Percentiles rank a stretch among this genome's conserved stretches.
These are phyloP conservation scores for Athelia sp. DNA, from an alignment of 1,284 basidiomycete genomes.

Conservation along the genomic window DNA sequence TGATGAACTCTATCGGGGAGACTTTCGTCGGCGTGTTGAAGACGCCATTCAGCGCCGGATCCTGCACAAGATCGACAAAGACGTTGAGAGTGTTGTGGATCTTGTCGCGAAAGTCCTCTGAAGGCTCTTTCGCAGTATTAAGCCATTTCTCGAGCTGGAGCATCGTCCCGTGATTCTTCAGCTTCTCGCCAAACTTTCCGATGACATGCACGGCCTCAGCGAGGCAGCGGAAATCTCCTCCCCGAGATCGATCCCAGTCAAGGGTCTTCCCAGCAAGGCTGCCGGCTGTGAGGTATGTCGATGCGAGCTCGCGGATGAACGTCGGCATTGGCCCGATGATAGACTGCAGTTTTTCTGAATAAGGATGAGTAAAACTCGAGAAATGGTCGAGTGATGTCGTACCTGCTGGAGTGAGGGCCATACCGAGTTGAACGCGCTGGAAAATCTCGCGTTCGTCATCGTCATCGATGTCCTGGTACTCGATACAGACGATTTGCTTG, in stretches of 20 bases:
- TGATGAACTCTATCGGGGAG: conserved; percentile 60
- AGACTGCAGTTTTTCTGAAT: conserved; percentile 62
- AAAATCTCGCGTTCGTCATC: conserved; percentile 72
- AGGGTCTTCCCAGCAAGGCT: conserved; percentile 35
- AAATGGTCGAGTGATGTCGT: too few relatives aligned
- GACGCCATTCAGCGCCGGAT: conserved; percentile 21
- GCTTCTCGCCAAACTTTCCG: conserved; percentile 32
- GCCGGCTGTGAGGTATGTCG: conserved; percentile 36
- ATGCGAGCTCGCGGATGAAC: conserved; percentile 48
- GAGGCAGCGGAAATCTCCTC: conserved; percentile 59
- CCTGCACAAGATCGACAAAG: conserved; percentile 36
- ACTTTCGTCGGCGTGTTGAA: conserved; percentile 40
- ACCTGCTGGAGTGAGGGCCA: conserved; percentile 71
- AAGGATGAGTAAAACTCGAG: too few relatives aligned
- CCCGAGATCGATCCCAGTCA: conserved; percentile 57
- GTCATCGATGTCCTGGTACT: conserved; percentile 59
- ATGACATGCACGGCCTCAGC: conserved; percentile 49
- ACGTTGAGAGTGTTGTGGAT: conserved; percentile 38
- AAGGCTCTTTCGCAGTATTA: conserved; percentile 20
- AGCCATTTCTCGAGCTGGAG: conserved; percentile 54
- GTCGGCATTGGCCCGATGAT: conserved; percentile 44
- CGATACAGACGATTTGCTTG: conserved; percentile 70
- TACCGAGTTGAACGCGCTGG: conserved; percentile 74
- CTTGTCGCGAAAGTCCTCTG: conserved; percentile 28
- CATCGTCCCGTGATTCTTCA: conserved; percentile 27